A percentile compares a stretch with the other conserved stretches of the same genome.
These are phyloP conservation scores for Mycena venus DNA, from an alignment of 768 basidiomycete species.

Conservation along the genomic window DNA sequence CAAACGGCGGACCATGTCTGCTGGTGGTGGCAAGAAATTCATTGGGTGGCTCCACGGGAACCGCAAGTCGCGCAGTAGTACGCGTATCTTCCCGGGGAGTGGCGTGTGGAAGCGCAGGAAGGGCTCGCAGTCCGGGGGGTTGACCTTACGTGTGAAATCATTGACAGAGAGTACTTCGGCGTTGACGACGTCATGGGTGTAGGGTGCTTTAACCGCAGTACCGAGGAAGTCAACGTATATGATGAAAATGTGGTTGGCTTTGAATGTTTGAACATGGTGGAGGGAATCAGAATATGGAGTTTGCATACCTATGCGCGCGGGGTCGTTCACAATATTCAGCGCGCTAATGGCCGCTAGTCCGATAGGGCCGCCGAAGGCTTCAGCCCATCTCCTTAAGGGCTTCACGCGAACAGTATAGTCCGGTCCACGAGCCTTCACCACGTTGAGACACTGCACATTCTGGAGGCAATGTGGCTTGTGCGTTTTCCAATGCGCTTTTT, in stretches of 20 bases:
- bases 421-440: background rate
- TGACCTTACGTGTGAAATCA: background rate
- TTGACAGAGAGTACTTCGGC: background rate
- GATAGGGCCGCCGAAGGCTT: background rate
- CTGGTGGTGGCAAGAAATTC: background rate
- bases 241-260: background rate
- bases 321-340: background rate
- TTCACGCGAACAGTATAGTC: constrained; percentile 2
- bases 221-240: constrained; percentile 10
- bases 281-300: background rate
- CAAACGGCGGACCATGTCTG: background rate
- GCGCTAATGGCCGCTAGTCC: background rate
- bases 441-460: background rate
- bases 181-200: constrained; percentile 14
- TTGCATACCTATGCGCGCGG: background rate
- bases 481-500: constrained; percentile 24
- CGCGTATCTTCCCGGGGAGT: background rate
- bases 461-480: constrained; percentile 16
- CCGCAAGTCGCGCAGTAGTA: background rate
- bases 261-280: background rate
- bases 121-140: background rate
- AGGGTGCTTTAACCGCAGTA: background rate
- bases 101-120: background rate
- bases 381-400: background rate
- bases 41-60: constrained; percentile 2